Evolutionary conservation across 306 rosid species (phyloP), one percentile per base, ranked within the genome.

Genomic region (Ziziphus jujuba): DNA sequence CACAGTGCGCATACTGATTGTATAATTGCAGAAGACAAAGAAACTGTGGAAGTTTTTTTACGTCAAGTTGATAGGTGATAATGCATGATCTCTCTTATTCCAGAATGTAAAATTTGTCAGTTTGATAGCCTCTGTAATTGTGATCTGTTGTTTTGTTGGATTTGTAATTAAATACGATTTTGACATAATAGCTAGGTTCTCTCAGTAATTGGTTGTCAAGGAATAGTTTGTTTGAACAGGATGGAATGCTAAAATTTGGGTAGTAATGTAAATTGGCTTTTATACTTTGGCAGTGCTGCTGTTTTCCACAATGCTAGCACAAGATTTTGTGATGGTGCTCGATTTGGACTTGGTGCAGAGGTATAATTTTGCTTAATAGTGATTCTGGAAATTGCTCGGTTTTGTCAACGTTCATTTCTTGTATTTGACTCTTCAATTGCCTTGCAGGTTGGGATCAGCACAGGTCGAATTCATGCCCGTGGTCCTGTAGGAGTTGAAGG

Each of bases 401-500:
- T 7, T 36, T 53, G 24, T 65, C 66, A 28, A 67, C n/a, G 54
- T 31, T 76, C 65, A 57, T 38, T 52, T 28, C 66, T 34, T 44
- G 56, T 68, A 56, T 54, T 21, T 33, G 58, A 63, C 49, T 59
- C 56, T 34, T 61, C 13, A 14, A 24, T 81, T 45, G 22, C 36
- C 58, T 21, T n/a, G 65, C 72, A 93, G 99, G 99, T 93, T 43
- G 99, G 99, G 52, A 87, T 88, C 75, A 93, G 99, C 83, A 93
- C 99, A 63, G 84, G 99, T 81, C 81, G 99, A 55, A 90, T 93
- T 78, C 99, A 93, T 67, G 97, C 99, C 36, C 89, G 97, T 34
- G 99, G 99, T 67, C 99, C 99, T 0, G 99, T 93, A 14, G 99
- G 99, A 88, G 97, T 93, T 40, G 99, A 90, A 74, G 99, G 99